phyloP scores from a whole-genome alignment of 2,329 filamentous ascomycete species.

The Dactylellina haptotyla region DNA sequence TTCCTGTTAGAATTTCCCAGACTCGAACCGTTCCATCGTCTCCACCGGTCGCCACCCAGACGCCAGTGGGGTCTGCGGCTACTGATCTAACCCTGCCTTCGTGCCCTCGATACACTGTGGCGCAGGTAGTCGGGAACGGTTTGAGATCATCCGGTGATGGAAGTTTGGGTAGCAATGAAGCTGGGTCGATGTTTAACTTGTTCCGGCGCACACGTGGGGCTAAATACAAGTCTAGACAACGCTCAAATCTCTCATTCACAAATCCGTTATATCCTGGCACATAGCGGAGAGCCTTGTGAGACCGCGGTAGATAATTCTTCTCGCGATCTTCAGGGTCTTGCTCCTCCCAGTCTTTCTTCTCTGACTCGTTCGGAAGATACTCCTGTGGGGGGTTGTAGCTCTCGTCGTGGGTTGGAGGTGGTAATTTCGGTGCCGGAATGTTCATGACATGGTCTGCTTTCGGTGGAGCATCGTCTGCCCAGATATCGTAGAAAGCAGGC shows the following conservation, averaged over 20 bases:
- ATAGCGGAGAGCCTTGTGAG: constrained; percentile 84
- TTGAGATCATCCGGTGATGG: constrained; percentile 92
- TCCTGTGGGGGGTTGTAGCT: constrained; percentile 96
- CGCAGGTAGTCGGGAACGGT: constrained; percentile 91
- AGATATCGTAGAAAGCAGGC: constrained; percentile 83
- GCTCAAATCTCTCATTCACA: constrained; percentile 94
- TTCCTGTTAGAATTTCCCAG: constrained; percentile 86
- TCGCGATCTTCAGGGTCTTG: constrained; percentile 89
- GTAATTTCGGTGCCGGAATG: constrained; percentile 89
- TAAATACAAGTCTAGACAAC: constrained; percentile 93
- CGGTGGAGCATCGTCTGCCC: constrained; percentile 84
- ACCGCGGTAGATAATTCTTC: constrained; percentile 84
- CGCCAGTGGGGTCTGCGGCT: constrained; percentile 83
- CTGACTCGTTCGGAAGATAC: constrained; percentile 86
- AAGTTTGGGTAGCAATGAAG: constrained; percentile 89
- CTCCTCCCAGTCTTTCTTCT: constrained; percentile 85
- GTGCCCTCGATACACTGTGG: constrained; percentile 87
- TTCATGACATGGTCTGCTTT: constrained; percentile 90
- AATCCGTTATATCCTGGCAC: constrained; percentile 91
- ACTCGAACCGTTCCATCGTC: constrained; percentile 92
- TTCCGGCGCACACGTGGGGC: constrained; percentile 91
- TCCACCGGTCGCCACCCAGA: constrained; percentile 88
- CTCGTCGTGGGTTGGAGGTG: constrained; percentile 92
- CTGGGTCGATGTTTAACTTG: constrained; percentile 95
- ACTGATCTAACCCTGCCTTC: constrained; percentile 86